Evolutionary conservation across 2,329 filamentous ascomycete genomes (phyloP).

Genomic region (Diaporthe batatas): DNA sequence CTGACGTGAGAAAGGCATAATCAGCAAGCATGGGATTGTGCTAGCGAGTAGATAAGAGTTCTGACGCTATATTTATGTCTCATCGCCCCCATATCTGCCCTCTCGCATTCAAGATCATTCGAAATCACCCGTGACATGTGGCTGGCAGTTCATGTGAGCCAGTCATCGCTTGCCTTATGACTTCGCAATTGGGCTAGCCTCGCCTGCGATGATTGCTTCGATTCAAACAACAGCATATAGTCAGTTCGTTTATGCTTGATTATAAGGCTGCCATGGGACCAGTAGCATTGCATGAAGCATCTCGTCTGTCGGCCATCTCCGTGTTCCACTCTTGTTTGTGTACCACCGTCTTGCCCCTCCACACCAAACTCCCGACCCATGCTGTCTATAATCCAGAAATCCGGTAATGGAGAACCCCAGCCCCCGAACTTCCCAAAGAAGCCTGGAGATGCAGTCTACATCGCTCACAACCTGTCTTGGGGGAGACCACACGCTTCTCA

Average conservation of each 20-base stretch:
- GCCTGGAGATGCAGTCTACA: neutral
- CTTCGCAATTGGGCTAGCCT: neutral
- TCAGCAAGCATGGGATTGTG: neutral
- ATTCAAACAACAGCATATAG: neutral
- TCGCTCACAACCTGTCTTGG: neutral
- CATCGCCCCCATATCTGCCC: neutral
- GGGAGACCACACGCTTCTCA: neutral
- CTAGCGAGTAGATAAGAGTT: neutral
- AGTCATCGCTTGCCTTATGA: neutral
- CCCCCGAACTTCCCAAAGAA: too few species aligned
- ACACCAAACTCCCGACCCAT: constrained; percentile 32
- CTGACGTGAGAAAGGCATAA: too few species aligned
- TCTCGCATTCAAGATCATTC: neutral
- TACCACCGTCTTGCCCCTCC: constrained; percentile 13
- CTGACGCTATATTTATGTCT: neutral
- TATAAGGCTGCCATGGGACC: neutral
- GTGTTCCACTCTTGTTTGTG: constrained; percentile 17
- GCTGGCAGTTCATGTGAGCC: neutral
- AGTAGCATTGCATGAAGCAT: neutral
- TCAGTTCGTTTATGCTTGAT: neutral
- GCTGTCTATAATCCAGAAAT: constrained; percentile 11
- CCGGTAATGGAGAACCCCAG: neutral
- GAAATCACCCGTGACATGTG: neutral
- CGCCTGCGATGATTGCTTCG: neutral
- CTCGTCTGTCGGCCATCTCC: constrained; percentile 36